These are phyloP conservation scores for Lonicera japonica DNA, from an alignment of 129 eudicot species.

Conservation along the genomic window DNA sequence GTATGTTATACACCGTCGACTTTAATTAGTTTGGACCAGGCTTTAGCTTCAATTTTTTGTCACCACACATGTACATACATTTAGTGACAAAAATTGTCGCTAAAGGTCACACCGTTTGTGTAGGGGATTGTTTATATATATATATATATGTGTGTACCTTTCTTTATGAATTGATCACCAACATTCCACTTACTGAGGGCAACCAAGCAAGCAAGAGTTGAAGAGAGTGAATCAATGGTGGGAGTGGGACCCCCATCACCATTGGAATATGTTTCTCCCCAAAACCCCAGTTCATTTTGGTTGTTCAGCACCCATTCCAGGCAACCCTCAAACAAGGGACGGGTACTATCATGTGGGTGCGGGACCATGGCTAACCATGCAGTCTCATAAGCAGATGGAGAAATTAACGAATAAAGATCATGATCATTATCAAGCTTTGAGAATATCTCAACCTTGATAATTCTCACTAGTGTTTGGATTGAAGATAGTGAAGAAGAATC, in stretches of 20 bases:
- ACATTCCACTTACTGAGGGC: conserved; percentile 41
- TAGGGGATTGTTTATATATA: no score
- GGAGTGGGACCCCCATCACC: conserved; percentile 19
- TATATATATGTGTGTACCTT: no score
- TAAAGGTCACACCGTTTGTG: no score
- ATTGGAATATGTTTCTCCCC: conserved; percentile 33
- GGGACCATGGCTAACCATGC: conserved; percentile 69
- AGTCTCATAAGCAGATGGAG: conserved; percentile 55
- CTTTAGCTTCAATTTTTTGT: no score
- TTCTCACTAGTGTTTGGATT: conserved; percentile 28
- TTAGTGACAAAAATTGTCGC: no score
- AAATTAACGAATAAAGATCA: conserved; percentile 16
- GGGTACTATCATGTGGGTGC: neutral
- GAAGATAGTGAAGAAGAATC: conserved; percentile 22
- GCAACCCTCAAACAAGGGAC: conserved; percentile 40
- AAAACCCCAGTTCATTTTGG: conserved; percentile 40
- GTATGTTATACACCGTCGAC: no score
- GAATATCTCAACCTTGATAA: conserved; percentile 34
- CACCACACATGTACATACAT: no score
- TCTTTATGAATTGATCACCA: conserved; percentile 21
- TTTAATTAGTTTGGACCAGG: no score
- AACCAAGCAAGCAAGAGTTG: conserved; percentile 43
- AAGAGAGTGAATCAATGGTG: conserved; percentile 46
- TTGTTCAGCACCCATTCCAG: conserved; percentile 41
- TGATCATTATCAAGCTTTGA: neutral